Evolutionary conservation across 2,329 filamentous ascomycete genomes (phyloP).

Genomic region (Cercospora zeae-maydis): DNA sequence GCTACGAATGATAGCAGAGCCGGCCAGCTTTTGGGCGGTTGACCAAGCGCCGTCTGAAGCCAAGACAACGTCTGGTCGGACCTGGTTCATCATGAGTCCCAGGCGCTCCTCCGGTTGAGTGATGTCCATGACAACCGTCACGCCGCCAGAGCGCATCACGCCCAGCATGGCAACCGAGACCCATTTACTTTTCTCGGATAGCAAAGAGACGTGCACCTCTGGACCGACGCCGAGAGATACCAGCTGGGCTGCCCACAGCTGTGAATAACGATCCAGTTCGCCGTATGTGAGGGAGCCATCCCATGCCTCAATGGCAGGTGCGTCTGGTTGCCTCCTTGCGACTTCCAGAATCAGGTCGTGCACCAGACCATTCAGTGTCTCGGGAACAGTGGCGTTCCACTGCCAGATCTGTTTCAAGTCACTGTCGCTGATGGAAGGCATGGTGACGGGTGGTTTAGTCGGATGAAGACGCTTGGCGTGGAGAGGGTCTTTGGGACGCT

Average conservation of each 20-base stretch:
- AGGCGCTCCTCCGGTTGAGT: conserved; percentile 27
- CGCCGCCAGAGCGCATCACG: conserved; percentile 33
- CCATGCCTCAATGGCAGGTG: conserved; percentile 29
- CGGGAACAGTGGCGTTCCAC: conserved; percentile 19
- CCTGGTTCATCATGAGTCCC: conserved; percentile 29
- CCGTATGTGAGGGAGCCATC: conserved; percentile 30
- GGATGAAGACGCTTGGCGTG: neutral
- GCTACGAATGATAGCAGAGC: neutral
- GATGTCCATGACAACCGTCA: conserved; percentile 24
- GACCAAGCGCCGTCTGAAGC: neutral
- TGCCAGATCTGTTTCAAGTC: conserved; percentile 24
- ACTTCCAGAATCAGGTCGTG: conserved; percentile 26
- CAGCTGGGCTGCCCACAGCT: conserved; percentile 6
- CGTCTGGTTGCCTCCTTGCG: conserved; percentile 20
- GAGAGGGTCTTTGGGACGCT: neutral
- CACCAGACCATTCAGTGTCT: conserved; percentile 15
- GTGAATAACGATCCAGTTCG: conserved; percentile 27
- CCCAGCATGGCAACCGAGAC: conserved; percentile 28
- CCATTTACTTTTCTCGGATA: conserved; percentile 32
- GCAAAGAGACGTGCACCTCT: conserved; percentile 23
- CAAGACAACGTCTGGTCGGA: conserved; percentile 21
- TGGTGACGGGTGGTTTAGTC: neutral
- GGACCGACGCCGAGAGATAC: neutral
- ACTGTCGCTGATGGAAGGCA: neutral
- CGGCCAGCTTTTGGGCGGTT: neutral